A percentile compares a stretch with the other conserved stretches of the same genome.
Evolutionary conservation across 2,329 filamentous ascomycete genomes (phyloP).

Genomic region (Graphium sp.): DNA sequence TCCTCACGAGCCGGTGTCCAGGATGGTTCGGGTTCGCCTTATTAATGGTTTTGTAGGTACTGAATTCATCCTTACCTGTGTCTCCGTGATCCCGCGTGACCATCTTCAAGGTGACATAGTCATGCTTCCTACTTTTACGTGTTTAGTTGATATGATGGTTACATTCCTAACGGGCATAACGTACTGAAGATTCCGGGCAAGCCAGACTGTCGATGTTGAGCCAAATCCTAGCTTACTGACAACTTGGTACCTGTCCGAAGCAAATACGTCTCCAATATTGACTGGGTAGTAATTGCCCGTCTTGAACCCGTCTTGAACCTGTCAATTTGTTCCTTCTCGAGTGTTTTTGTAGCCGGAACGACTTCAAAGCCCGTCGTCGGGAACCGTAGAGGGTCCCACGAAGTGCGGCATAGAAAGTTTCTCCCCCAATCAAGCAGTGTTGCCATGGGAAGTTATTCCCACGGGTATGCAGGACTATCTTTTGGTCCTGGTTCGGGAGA

Average conservation of each 20-base stretch:
- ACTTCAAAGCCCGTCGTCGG: slow-evolving; percentile 5
- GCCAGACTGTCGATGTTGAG: slow-evolving; percentile 9
- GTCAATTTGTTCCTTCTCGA: slow-evolving; percentile 9
- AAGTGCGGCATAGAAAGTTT: not conserved
- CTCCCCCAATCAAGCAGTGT: not conserved
- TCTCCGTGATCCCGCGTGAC: slow-evolving; percentile 5
- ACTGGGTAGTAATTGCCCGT: slow-evolving; percentile 9
- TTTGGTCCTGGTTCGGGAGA: too few relatives aligned
- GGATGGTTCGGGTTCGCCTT: slow-evolving; percentile 10
- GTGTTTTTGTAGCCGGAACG: slow-evolving; percentile 1
- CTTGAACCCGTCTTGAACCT: slow-evolving; percentile 7
- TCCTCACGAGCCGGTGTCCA: slow-evolving; percentile 13
- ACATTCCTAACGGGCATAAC: not conserved
- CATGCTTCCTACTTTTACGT: not conserved
- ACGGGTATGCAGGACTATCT: too few relatives aligned
- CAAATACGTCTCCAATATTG: slow-evolving; percentile 8
- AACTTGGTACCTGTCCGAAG: slow-evolving; percentile 8
- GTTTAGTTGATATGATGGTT: not conserved
- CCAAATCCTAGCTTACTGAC: slow-evolving; percentile 10
- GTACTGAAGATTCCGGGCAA: slow-evolving; percentile 9
- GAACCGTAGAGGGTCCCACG: slow-evolving; percentile 3
- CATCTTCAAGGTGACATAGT: slow-evolving; percentile 7
- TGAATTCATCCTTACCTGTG: slow-evolving; percentile 7
- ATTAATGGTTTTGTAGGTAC: slow-evolving; percentile 7
- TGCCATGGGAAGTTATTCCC: slow-evolving; percentile 1